phyloP scores from a whole-genome alignment of 805 yeast genomes.

The Yarrowia yakushimensis region DNA sequence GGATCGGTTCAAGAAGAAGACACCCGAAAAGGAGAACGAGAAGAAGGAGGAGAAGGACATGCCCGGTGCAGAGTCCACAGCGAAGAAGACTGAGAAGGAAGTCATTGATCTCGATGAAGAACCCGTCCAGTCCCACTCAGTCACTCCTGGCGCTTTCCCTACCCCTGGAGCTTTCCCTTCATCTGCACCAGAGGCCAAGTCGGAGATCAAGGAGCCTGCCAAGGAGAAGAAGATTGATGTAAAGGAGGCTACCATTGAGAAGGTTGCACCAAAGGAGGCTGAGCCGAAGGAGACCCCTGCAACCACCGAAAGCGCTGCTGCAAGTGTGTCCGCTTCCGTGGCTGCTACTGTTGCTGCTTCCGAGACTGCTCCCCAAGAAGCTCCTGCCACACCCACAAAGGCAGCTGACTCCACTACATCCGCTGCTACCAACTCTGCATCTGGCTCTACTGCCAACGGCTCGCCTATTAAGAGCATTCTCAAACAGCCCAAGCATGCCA shows the following conservation, averaged over 20 bases:
- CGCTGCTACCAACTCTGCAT: not conserved
- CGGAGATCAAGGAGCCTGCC: not conserved
- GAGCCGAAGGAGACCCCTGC: not conserved
- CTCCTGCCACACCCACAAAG: not conserved
- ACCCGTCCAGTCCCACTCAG: not conserved
- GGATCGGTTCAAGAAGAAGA: not conserved
- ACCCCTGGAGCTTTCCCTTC: not conserved
- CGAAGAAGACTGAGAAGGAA: not conserved
- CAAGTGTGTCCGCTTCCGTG: not conserved
- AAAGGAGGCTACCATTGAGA: not conserved
- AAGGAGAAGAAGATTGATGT: not conserved
- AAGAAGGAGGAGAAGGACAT: not conserved
- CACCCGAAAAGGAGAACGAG: not conserved
- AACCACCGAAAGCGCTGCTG: not conserved
- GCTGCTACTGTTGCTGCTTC: not conserved
- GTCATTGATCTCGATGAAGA: not conserved
- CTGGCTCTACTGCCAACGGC: not conserved
- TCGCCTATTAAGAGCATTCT: not conserved
- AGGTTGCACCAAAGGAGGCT: not conserved
- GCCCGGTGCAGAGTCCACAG: not conserved
- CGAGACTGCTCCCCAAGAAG: not conserved
- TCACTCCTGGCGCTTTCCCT: constrained; percentile 1
- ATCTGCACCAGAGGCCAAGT: not conserved
- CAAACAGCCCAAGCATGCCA: not conserved
- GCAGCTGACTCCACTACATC: not conserved